Conservation (phyloP, 257 asterid genomes). For the Galeopsis tetrahit region DNA sequence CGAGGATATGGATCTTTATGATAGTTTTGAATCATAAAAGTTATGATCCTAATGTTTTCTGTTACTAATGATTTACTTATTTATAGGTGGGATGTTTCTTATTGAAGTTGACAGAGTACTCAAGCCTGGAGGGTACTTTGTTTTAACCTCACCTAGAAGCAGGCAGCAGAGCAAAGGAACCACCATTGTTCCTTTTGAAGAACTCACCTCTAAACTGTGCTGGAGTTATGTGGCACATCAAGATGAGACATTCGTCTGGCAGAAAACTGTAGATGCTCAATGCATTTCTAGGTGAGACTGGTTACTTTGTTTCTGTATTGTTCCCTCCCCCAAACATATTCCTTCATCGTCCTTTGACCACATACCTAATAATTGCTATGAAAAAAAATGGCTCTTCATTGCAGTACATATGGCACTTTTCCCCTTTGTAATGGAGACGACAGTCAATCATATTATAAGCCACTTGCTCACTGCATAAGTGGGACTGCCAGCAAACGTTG, state of each 20-base stretch:
- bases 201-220: slow-evolving; percentile 66
- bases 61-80: slow-evolving; percentile 41
- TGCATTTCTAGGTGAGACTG: slow-evolving; percentile 74
- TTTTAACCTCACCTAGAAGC: slow-evolving; percentile 77
- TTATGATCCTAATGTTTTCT: slow-evolving; percentile 12
- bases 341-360: slow-evolving; percentile 3
- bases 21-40: slow-evolving; percentile 1
- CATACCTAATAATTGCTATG: slow-evolving; percentile 14
- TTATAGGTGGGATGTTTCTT: slow-evolving; percentile 74
- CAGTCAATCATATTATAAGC: slow-evolving; percentile 70
- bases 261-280: slow-evolving; percentile 72
- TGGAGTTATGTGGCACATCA: slow-evolving; percentile 81
- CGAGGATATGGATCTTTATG: background rate
- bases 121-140: slow-evolving; percentile 97
- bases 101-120: slow-evolving; percentile 92
- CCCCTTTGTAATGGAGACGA: slow-evolving; percentile 85
- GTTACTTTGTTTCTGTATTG: slow-evolving; percentile 15
- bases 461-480: slow-evolving; percentile 70
- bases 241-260: slow-evolving; percentile 91
- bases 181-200: slow-evolving; percentile 62
- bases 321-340: background rate
- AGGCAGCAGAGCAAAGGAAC: slow-evolving; percentile 67
- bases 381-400: slow-evolving; percentile 35
- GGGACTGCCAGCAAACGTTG: slow-evolving; percentile 77
- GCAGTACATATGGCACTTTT: slow-evolving; percentile 49